These are phyloP conservation scores for Pachysandra terminalis DNA, from an alignment of 164 flowering plant genomes.

Conservation along the genomic window DNA sequence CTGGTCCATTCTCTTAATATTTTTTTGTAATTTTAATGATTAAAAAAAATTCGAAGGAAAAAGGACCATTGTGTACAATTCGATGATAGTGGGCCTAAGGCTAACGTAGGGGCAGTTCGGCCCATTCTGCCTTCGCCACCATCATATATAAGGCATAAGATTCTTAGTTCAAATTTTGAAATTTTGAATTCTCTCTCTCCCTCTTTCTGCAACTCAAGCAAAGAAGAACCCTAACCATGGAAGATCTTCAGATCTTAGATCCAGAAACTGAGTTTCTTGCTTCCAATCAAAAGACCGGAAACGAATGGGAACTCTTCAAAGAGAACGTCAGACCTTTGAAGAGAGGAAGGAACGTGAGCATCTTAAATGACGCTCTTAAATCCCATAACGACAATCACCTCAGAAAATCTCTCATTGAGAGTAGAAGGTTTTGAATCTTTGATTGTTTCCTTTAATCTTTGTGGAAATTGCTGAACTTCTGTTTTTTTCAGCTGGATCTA, in stretches of 20 bases:
- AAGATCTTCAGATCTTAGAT: constrained; percentile 33
- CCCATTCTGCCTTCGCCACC: too few relatives aligned
- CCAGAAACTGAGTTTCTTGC: constrained; percentile 71
- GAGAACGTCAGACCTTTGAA: constrained; percentile 91
- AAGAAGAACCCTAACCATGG: constrained; percentile 16
- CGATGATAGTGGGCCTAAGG: too few relatives aligned
- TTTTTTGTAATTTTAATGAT: too few relatives aligned
- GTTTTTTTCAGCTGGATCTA: neutral
- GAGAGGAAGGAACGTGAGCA: constrained; percentile 73
- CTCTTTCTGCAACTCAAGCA: neutral
- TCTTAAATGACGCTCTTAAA: constrained; percentile 71
- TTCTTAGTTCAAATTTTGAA: constrained; percentile 3
- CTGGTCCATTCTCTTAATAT: too few relatives aligned
- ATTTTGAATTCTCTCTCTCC: constrained; percentile 15
- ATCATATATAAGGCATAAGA: too few relatives aligned
- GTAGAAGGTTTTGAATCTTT: constrained; percentile 69
- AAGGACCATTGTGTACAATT: too few relatives aligned
- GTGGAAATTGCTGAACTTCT: neutral
- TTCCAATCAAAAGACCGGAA: constrained; percentile 51
- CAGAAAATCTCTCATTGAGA: constrained; percentile 50
- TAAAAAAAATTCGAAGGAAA: too few relatives aligned
- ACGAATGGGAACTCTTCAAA: constrained; percentile 91
- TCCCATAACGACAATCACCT: constrained; percentile 36
- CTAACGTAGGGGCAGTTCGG: too few relatives aligned
- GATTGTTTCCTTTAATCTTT: too few relatives aligned